Conservation (phyloP, 495 filamentous ascomycete species). For the Lineolata rhizophorae region DNA sequence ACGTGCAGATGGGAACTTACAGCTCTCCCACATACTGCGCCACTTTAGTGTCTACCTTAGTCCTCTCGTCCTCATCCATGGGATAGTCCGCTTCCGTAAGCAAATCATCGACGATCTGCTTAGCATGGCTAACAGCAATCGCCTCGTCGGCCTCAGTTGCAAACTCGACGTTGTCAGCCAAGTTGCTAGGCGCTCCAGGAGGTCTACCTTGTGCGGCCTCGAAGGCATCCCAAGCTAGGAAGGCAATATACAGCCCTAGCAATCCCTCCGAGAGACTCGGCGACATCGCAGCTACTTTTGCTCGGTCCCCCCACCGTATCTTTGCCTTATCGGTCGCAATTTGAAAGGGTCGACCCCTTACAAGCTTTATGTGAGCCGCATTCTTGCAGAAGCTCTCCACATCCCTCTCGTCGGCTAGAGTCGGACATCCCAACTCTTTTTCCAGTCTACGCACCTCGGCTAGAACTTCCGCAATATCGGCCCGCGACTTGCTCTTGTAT, state of each 20-base stretch:
- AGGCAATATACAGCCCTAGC: slow-evolving; percentile 58
- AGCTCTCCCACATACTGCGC: slow-evolving; percentile 14
- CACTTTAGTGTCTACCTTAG: slow-evolving; percentile 22
- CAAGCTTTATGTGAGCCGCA: slow-evolving; percentile 76
- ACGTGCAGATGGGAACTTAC: slow-evolving; percentile 7
- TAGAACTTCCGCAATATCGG: slow-evolving; percentile 59
- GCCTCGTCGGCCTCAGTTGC: slow-evolving; percentile 6
- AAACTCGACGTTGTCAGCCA: no score
- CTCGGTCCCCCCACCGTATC: slow-evolving; percentile 15
- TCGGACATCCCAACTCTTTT: slow-evolving; percentile 22
- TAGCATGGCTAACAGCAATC: slow-evolving; percentile 14
- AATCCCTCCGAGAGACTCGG: slow-evolving; percentile 31
- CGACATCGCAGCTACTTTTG: slow-evolving; percentile 12
- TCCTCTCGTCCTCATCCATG: slow-evolving; percentile 21
- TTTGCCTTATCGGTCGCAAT: slow-evolving; percentile 17
- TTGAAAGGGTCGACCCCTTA: slow-evolving; percentile 38
- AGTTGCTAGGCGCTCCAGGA: no score
- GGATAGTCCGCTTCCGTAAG: slow-evolving; percentile 25
- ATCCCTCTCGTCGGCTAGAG: slow-evolving; percentile 42
- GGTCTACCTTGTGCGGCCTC: no score
- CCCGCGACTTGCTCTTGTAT: slow-evolving; percentile 74
- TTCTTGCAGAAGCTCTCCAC: slow-evolving; percentile 93
- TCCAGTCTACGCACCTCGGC: slow-evolving; percentile 41
- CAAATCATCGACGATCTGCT: slow-evolving; percentile 24
- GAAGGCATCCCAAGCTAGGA: slow-evolving; percentile 38